Evolutionary conservation across 106 monocot genomes (phyloP), one percentile per base, ranked within the genome.

Genomic region (Dioscorea alata): DNA sequence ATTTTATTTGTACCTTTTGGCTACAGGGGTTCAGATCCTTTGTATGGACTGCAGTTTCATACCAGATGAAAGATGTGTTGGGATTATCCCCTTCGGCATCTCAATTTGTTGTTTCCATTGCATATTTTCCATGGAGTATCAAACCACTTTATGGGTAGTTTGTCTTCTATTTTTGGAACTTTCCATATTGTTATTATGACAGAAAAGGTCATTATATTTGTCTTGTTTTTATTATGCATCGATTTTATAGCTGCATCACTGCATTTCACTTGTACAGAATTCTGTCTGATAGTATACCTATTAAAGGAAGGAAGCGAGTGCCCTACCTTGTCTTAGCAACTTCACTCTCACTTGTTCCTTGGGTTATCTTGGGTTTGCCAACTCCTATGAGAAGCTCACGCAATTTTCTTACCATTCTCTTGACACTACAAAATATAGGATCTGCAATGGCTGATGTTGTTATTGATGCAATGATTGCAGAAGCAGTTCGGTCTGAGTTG

Each of bases 401-500:
- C 42, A 80, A 73, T 69, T 73, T 48, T 8, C 71, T 92, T 17
- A 83, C 78, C 58, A 66, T 75, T 74, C 65, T 84, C 28, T 67
- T 92, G 60, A 78, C 73, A 49, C 6, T 88, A 65, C 91, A 92
- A 76, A 92, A 85, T 65, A 48, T 88, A 59, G 91, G 91, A 49
- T 74, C 85, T 80, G 91, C 91, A 28, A 88, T 92, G 87, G 91
- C 91, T 59, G 91, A 92, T 85, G 91, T 92, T 57, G 87, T 92
- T 74, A 78, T 85, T 74, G 91, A 92, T 77, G 91, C 91, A 68
- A 92, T 92, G 91, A 82, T 92, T 76, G 91, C 91, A 76, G 91
- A 92, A 71, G 87, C 91, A 48, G 75, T 87, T 82, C 78, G 85
- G 10, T 72, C 75, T 49, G 80, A 85, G 58, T 72, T 62, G 88